These are phyloP conservation scores for Xylaria hypoxylon DNA, from an alignment of 2,329 filamentous ascomycete genomes.

Conservation along the genomic window DNA sequence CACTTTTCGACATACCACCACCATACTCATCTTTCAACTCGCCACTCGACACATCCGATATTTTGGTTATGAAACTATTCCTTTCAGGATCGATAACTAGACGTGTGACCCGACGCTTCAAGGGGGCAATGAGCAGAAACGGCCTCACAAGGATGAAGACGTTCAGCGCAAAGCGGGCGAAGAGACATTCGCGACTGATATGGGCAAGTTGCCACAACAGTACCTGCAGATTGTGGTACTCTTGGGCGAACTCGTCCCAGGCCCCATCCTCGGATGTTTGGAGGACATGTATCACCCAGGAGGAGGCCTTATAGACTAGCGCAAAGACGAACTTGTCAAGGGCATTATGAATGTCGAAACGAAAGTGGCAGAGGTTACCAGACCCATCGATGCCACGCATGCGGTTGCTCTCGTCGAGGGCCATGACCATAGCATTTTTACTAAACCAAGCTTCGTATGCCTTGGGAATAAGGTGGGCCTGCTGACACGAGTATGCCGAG, in stretches of 20 bases:
- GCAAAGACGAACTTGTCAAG: not conserved
- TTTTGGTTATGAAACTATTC: not conserved
- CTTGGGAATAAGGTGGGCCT: not conserved
- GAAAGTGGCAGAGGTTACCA: not conserved
- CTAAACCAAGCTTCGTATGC: not conserved
- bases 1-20: not conserved
- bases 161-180: not conserved
- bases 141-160: conserved; percentile 2
- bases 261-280: not conserved
- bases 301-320: not conserved
- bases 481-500: not conserved
- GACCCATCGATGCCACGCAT: not conserved
- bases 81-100: not conserved
- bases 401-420: not conserved
- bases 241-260: not conserved
- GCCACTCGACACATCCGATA: not conserved
- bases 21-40: not conserved
- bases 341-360: not conserved
- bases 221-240: not conserved
- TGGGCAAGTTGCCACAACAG: not conserved
- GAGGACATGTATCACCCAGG: not conserved
- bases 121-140: not conserved
- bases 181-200: not conserved
- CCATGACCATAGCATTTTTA: not conserved
- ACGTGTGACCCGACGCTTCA: not conserved